Percentiles rank a stretch among this genome's conserved stretches.
Conservation (phyloP, 176 grass and related monocot genomes). For the Cenchrus americanus region DNA sequence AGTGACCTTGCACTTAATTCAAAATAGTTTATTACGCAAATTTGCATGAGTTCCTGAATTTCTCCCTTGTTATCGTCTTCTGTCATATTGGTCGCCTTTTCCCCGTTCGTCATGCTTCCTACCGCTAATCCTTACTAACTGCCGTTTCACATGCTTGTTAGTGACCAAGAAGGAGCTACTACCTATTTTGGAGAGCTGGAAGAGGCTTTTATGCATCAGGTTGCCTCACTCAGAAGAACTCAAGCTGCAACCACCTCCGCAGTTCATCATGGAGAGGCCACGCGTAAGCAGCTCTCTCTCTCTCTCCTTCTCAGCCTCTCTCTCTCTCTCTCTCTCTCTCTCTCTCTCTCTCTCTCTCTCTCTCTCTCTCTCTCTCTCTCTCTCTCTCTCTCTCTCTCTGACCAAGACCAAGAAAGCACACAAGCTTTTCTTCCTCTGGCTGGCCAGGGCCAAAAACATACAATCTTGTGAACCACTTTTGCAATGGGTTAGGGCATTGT, state of each 20-base stretch:
- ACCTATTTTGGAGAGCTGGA: conserved; percentile 83
- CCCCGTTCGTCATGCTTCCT: conserved; percentile 32
- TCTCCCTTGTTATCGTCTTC: neutral
- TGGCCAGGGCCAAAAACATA: conserved; percentile 38
- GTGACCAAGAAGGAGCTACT: conserved; percentile 63
- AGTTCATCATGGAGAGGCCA: conserved; percentile 56
- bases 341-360: conserved; percentile 27
- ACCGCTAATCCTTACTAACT: neutral
- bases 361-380: conserved; percentile 27
- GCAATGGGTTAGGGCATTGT: conserved; percentile 54
- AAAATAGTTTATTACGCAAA: neutral
- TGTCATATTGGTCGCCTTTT: neutral
- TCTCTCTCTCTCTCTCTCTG: conserved; percentile 10
- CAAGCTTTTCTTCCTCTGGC: conserved; percentile 35
- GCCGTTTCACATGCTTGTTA: conserved; percentile 20
- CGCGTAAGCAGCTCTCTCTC: conserved; percentile 48
- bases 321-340: conserved; percentile 7
- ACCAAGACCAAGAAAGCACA: conserved; percentile 37
- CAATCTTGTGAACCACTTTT: conserved; percentile 47
- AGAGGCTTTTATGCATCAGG: conserved; percentile 81
- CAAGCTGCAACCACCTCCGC: conserved; percentile 48
- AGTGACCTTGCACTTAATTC: neutral
- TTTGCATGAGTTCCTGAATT: neutral
- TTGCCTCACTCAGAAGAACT: conserved; percentile 50
- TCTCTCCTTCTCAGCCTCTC: conserved; percentile 30